phyloP scores from a whole-genome alignment of 75 land plant species.

The Cryptomeria japonica region DNA sequence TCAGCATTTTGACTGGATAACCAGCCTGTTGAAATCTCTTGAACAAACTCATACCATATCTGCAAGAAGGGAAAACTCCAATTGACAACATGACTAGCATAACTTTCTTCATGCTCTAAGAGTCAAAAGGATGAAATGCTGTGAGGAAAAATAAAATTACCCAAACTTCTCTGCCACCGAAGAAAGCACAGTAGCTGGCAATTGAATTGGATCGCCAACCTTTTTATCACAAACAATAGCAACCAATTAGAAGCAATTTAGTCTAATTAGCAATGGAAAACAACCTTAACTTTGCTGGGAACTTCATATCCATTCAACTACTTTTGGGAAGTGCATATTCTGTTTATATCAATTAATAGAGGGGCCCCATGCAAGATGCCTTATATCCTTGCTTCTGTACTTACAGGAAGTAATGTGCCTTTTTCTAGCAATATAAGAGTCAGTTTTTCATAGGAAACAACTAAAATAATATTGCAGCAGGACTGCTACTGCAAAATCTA shows the following conservation, averaged over 20 bases:
- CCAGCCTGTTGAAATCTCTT: conserved; percentile 95
- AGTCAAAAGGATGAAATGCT: background rate
- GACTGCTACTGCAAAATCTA: background rate
- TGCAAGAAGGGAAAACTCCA: conserved; percentile 23
- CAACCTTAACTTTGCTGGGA: background rate
- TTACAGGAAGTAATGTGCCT: background rate
- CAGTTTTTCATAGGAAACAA: background rate
- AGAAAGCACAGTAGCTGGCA: conserved; percentile 97
- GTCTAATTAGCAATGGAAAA: background rate
- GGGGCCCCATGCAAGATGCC: background rate
- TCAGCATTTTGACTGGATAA: conserved; percentile 90
- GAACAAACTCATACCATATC: conserved; percentile 91
- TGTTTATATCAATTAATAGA: background rate
- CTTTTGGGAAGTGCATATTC: background rate
- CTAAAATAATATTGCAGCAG: background rate
- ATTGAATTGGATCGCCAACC: conserved; percentile 96
- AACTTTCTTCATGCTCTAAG: background rate
- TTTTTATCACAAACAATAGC: conserved; percentile 12
- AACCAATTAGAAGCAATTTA: background rate
- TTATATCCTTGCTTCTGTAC: background rate
- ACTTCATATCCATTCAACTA: background rate
- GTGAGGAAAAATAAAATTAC: conserved; percentile 29
- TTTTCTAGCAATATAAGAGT: background rate
- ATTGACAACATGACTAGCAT: background rate
- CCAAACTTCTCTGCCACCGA: conserved; percentile 71